A percentile compares a stretch with the other conserved stretches of the same genome.
phyloP scores from a whole-genome alignment of 208 protist species.

The Sergeia podlipaevii region DNA sequence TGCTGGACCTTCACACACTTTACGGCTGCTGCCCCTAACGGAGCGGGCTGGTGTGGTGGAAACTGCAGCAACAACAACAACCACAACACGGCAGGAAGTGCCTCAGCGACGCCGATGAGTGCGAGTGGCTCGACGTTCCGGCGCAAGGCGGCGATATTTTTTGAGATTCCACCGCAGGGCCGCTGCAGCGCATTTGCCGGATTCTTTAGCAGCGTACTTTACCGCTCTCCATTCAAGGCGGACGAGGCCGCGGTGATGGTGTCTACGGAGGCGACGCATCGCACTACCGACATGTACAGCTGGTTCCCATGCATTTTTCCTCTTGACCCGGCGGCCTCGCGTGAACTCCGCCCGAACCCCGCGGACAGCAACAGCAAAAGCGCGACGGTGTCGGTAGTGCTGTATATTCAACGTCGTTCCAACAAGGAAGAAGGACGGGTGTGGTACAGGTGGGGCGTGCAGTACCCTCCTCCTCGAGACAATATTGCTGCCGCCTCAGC shows the following conservation, averaged over 20 bases:
- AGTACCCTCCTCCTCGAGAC: constrained; percentile 8
- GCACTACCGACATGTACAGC: constrained; percentile 76
- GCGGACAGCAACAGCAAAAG: constrained; percentile 10
- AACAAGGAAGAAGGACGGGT: constrained; percentile 21
- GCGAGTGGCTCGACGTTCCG: constrained; percentile 14
- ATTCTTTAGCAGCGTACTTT: constrained; percentile 74
- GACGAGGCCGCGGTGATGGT: constrained; percentile 13
- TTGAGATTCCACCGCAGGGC: constrained; percentile 23
- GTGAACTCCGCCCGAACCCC: not conserved
- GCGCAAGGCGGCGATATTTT: constrained; percentile 32
- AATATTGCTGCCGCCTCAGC: not conserved
- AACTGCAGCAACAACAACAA: not conserved
- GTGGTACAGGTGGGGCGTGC: constrained; percentile 71
- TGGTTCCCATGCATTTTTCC: constrained; percentile 85
- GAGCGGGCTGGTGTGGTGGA: not conserved
- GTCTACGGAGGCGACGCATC: constrained; percentile 12
- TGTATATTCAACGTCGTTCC: constrained; percentile 38
- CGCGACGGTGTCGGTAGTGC: constrained; percentile 14
- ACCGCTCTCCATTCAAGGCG: constrained; percentile 7
- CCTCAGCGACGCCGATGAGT: not conserved
- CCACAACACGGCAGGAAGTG: not conserved
- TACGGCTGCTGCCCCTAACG: not conserved
- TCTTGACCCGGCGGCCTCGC: constrained; percentile 23
- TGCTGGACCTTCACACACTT: constrained; percentile 84
- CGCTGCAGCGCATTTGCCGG: constrained; percentile 66